Evolutionary conservation across 148 eudicot genomes (phyloP), one percentile per base, ranked within the genome.

Genomic region (Rhododendron mucronatum): DNA sequence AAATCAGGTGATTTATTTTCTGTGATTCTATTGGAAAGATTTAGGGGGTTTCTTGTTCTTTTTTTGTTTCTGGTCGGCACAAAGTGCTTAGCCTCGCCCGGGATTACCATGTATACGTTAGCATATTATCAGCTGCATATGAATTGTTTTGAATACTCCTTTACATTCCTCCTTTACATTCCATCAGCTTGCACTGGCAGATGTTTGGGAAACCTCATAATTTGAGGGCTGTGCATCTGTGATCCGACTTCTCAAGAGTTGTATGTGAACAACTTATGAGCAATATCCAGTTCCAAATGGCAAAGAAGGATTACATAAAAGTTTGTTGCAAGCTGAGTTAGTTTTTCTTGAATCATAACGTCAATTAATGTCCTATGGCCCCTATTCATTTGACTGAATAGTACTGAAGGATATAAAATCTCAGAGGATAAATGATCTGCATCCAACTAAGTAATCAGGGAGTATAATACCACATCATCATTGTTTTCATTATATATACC

Each of bases 1-100:
- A 80, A 95, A 97, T 87, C 93, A 95, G 98, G 99, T 95, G 59
- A 86, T 75, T 37, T 71, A 47, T 79, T 39, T 45, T 55, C 44
- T 80, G 2, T 45, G 47, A 44, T 48, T 77, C 76, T 44, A 47
- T 3, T 21, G 79, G 51, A 80, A 63, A 12, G 53, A 39, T 59
- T 35, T 3, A 39, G 50, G 13, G n/a, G 47, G 48, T 55, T 35
- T n/a, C 50, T 39, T 82, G 35, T 14, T 51, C 35, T 15, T 28
- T 47, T 53, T 47, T 45, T 4, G 15, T 69, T 69, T 28, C 75
- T 28, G 69, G 18, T 28, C 12, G 15, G 71, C 4, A 69, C 75
- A 69, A 69, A 28, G 35, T 71, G 39, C 13, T 26, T 65, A 8
- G 28, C 71, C 71, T 63, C 28, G 0, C 28, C 28, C 33, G 26